Percentiles rank a stretch among this genome's conserved stretches.
Conservation (phyloP, 2,329 filamentous ascomycete species). For the Eutypella sp. region DNA sequence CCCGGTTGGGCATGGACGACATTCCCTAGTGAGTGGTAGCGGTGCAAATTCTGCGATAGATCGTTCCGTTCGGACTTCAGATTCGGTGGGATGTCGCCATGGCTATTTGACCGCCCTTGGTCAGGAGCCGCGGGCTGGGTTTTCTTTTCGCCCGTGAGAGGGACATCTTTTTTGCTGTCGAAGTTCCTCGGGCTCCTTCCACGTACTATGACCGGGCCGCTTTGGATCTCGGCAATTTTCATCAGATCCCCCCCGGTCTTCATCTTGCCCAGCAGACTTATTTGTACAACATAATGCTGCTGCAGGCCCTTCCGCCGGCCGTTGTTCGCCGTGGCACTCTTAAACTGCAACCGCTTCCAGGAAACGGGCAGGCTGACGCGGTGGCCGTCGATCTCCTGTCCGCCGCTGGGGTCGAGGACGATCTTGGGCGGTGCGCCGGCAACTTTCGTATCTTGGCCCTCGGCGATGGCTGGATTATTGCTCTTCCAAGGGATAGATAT, state of each 20-base stretch:
- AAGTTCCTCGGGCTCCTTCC: conserved; percentile 92
- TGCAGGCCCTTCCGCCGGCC: conserved; percentile 89
- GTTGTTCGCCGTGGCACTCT: conserved; percentile 95
- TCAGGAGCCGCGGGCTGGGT: conserved; percentile 40
- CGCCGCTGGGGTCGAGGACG: conserved; percentile 49
- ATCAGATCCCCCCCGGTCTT: conserved; percentile 58
- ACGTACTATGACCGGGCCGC: conserved; percentile 90
- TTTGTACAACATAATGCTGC: conserved; percentile 87
- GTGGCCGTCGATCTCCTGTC: conserved; percentile 70
- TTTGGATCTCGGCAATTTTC: conserved; percentile 78
- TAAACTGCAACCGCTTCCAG: conserved; percentile 93
- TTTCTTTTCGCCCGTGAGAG: conserved; percentile 43
- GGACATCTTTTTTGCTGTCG: conserved; percentile 67
- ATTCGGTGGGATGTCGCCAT: conserved; percentile 22
- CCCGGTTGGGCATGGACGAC: conserved; percentile 20
- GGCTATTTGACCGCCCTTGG: conserved; percentile 36
- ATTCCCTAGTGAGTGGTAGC: conserved; percentile 19
- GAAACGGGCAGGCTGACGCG: conserved; percentile 77
- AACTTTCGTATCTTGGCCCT: conserved; percentile 42
- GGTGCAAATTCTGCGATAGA: conserved; percentile 18
- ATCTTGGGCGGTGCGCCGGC: conserved; percentile 49
- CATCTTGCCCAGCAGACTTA: conserved; percentile 77
- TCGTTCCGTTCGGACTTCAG: conserved; percentile 28
- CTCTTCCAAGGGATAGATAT: conserved; percentile 97
- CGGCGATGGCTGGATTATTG: conserved; percentile 49